Evolutionary conservation across 345 rosid species (phyloP).

Genomic region (Reutealis trisperma): DNA sequence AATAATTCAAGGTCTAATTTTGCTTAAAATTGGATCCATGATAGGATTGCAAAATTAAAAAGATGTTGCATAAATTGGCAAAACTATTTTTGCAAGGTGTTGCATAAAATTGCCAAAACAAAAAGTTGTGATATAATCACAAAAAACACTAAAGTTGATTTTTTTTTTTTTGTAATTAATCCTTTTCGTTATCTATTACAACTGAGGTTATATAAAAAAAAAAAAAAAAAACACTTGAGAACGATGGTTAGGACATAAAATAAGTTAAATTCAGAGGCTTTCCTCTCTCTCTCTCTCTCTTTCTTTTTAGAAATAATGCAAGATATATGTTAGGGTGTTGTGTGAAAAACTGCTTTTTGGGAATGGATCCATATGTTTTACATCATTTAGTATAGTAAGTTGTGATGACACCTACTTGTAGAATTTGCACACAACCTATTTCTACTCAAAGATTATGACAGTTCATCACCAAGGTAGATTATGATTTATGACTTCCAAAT

Average conservation of each 20-base stretch:
- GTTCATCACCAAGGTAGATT: background rate
- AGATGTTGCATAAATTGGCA: no score
- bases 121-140: no score
- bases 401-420: background rate
- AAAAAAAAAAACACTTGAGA: background rate
- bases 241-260: background rate
- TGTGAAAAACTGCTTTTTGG: no score
- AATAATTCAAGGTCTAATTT: no score
- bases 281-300: background rate
- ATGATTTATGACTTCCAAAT: background rate
- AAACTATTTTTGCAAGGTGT: no score
- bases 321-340: background rate
- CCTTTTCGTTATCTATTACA: background rate
- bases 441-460: background rate
- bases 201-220: background rate
- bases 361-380: background rate
- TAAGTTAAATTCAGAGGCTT: background rate
- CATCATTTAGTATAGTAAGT: background rate
- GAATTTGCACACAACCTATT: background rate
- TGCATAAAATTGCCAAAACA: no score
- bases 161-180: background rate
- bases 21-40: no score
- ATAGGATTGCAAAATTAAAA: no score
- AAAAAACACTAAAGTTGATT: no score
- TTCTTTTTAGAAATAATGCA: background rate